Percentiles rank a stretch among this genome's conserved stretches.
phyloP scores from a whole-genome alignment of 306 rosid species.

The Quercus rubra region DNA sequence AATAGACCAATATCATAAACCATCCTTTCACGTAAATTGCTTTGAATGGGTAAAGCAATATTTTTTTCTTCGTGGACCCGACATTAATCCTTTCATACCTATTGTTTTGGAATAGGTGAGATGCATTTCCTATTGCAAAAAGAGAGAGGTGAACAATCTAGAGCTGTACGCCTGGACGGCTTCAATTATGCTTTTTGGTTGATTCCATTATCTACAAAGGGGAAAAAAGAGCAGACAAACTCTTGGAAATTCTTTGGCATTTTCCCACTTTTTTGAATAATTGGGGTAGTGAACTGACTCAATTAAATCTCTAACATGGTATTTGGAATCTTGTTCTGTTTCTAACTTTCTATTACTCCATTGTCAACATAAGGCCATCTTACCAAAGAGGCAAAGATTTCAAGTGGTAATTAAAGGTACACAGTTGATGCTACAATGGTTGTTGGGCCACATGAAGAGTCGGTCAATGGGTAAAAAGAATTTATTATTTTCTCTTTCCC shows the following conservation, averaged over 20 bases:
- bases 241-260: not conserved
- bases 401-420: not conserved
- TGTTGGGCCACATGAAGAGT: not conserved
- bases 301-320: not conserved
- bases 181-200: not conserved
- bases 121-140: no score
- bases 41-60: no score
- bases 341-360: not conserved
- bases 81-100: no score
- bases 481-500: not conserved
- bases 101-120: no score
- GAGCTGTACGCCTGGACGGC: no score
- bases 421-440: no score
- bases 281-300: not conserved
- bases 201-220: not conserved
- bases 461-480: not conserved
- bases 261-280: not conserved
- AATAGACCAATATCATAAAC: no score
- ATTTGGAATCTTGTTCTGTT: not conserved
- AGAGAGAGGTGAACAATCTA: no score
- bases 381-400: not conserved
- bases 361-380: not conserved
- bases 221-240: not conserved
- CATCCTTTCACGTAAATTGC: no score
- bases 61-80: no score